Evolutionary conservation across 2,329 filamentous ascomycete genomes (phyloP).

Genomic region (Tolypocladium guangdongense): DNA sequence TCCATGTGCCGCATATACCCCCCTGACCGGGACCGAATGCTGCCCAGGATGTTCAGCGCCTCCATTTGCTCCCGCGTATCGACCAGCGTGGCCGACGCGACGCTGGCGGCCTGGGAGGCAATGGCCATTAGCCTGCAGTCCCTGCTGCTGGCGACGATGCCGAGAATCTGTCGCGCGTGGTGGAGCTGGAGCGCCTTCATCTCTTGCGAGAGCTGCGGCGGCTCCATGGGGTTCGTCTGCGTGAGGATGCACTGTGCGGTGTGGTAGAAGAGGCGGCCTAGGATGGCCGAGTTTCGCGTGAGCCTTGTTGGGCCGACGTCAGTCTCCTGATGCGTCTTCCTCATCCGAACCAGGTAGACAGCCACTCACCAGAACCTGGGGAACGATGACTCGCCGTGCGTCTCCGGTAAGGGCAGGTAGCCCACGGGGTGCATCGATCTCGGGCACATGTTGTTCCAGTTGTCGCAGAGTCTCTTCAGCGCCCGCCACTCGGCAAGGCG

Average conservation of each 20-base stretch:
- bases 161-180: slow-evolving; percentile 78
- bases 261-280: slow-evolving; percentile 82
- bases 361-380: slow-evolving; percentile 68
- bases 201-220: slow-evolving; percentile 46
- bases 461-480: slow-evolving; percentile 71
- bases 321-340: not conserved
- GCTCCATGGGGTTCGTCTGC: slow-evolving; percentile 63
- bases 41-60: slow-evolving; percentile 64
- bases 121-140: slow-evolving; percentile 71
- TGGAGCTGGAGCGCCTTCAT: slow-evolving; percentile 60
- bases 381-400: slow-evolving; percentile 61
- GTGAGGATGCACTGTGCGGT: slow-evolving; percentile 72
- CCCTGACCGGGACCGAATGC: slow-evolving; percentile 64
- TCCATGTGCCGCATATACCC: slow-evolving; percentile 68
- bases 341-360: not conserved
- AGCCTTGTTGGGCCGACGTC: not conserved
- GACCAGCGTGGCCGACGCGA: slow-evolving; percentile 64
- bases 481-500: slow-evolving; percentile 67
- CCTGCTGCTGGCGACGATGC: slow-evolving; percentile 76
- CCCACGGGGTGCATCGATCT: slow-evolving; percentile 80
- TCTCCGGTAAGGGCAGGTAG: slow-evolving; percentile 59
- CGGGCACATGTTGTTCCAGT: slow-evolving; percentile 70
- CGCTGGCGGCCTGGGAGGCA: slow-evolving; percentile 66
- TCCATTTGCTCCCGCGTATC: slow-evolving; percentile 67
- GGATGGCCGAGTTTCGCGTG: slow-evolving; percentile 40